Base-by-base conservation (phyloP, 208 protist species). In the Wallacemonas sp. region DNA sequence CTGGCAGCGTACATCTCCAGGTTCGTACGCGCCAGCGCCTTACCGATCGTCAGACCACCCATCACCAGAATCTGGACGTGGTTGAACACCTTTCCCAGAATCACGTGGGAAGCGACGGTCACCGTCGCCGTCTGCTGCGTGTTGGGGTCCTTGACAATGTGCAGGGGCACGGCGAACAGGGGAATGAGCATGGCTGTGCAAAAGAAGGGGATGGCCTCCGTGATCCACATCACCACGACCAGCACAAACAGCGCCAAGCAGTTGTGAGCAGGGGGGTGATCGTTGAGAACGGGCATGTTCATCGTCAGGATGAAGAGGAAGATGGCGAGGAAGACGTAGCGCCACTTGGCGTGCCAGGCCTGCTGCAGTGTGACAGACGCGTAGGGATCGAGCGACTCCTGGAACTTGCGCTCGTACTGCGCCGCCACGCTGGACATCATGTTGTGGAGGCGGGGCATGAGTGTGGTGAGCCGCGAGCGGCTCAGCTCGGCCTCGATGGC, bases 121-220 rank as follows among this genome's bases (percentile, higher is more conserved):
- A 74, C 65, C 9, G 63, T 76, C 14, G 83, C 90, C 21, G 72
- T 79, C 32, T 76, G 19, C 26, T 78, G 68, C 4, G 83, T 90
- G 4, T 48, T 44, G 14, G 81, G 85, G 65, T 94, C 87, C 21
- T 67, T 69, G 44, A 98, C 65, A 43, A 97, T 92, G 65, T 84
- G 71, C 9, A 96, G 73, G 16, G 91, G 81, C 2, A 96, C 87
- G 1, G 90, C 92, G 3, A 97, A 67, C 27, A 97, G 70, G 0
- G 95, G 95, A 49, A 98, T 95, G 36, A 95, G 76, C 87, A 98
- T 90, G 21, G 90, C 89, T 0, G 93, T 97, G 69, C 88, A 95
- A 66, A 96, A 96, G 68, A 92, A 93, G 2, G 95, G 90, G 49
- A 97, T 89, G 26, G 95, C 93, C 81, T 97, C 90, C 4, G 91